Evolutionary conservation across 2,329 filamentous ascomycete species (phyloP).

Genomic region (Hymenoscyphus infarciens): DNA sequence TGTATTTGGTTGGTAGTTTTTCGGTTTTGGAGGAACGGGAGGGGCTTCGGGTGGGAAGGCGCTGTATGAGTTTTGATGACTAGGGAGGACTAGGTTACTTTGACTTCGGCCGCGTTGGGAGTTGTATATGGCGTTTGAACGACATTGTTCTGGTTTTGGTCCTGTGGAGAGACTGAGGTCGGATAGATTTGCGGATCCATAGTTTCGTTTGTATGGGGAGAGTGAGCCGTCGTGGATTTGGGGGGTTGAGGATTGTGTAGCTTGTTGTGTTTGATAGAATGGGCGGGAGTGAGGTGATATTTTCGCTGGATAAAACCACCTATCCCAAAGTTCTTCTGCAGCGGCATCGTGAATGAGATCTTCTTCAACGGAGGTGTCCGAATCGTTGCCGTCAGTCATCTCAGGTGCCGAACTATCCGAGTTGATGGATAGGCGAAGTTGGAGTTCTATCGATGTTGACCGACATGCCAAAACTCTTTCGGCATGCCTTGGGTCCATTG

Average conservation of each 20-base stretch:
- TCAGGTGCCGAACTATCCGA: not conserved
- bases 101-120: not conserved
- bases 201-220: not conserved
- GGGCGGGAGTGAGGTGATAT: not conserved
- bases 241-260: not conserved
- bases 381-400: slow-evolving; percentile 1
- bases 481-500: not conserved
- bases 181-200: not conserved
- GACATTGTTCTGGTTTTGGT: not conserved
- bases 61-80: not conserved
- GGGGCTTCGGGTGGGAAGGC: not conserved
- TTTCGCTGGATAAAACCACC: not conserved
- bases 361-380: not conserved
- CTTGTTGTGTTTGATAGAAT: not conserved
- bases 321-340: not conserved
- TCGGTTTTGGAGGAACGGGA: not conserved
- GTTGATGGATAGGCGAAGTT: slow-evolving; percentile 3
- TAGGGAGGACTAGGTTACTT: not conserved
- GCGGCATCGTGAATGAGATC: not conserved
- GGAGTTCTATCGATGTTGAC: not conserved
- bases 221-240: not conserved
- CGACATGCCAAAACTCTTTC: not conserved
- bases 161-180: not conserved
- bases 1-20: not conserved
- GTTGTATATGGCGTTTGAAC: not conserved